phyloP scores from a whole-genome alignment of 1,139 yeast genomes.

The Yamadazyma sp. region DNA sequence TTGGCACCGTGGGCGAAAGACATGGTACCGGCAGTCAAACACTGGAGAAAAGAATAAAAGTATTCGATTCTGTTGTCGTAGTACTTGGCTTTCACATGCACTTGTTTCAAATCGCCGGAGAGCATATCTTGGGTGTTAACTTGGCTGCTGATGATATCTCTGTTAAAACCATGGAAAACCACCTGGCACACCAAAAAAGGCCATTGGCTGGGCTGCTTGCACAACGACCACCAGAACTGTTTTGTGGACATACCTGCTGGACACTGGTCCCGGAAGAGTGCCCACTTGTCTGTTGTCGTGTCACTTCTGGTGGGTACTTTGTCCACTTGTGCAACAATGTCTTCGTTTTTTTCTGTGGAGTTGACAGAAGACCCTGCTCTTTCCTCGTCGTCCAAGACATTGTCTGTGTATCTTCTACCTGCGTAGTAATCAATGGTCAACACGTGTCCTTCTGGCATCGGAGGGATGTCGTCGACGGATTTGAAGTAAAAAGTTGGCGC shows the following conservation, averaged over 20 bases:
- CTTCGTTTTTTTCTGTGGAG: constrained; percentile 14
- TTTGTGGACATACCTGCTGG: constrained; percentile 31
- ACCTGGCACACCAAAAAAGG: constrained; percentile 50
- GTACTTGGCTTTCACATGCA: constrained; percentile 61
- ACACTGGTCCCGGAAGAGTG: constrained; percentile 12
- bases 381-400: constrained; percentile 18
- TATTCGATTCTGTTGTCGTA: constrained; percentile 74
- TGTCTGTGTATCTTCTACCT: constrained; percentile 49
- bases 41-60: constrained; percentile 69
- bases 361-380: constrained; percentile 14
- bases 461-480: constrained; percentile 60
- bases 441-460: constrained; percentile 59
- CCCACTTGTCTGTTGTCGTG: constrained; percentile 9
- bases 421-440: constrained; percentile 63
- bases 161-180: constrained; percentile 59
- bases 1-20: constrained; percentile 84
- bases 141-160: constrained; percentile 61
- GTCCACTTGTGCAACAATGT: constrained; percentile 9
- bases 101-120: constrained; percentile 43
- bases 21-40: constrained; percentile 75
- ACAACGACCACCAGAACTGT: constrained; percentile 43
- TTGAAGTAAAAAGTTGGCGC: constrained; percentile 63
- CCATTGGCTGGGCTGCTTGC: constrained; percentile 54
- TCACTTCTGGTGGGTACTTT: constrained; percentile 6
- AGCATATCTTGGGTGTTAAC: constrained; percentile 31